Evolutionary conservation across 331 rosid genomes (phyloP), one percentile per base, ranked within the genome.

Genomic region (Quercus phellos): DNA sequence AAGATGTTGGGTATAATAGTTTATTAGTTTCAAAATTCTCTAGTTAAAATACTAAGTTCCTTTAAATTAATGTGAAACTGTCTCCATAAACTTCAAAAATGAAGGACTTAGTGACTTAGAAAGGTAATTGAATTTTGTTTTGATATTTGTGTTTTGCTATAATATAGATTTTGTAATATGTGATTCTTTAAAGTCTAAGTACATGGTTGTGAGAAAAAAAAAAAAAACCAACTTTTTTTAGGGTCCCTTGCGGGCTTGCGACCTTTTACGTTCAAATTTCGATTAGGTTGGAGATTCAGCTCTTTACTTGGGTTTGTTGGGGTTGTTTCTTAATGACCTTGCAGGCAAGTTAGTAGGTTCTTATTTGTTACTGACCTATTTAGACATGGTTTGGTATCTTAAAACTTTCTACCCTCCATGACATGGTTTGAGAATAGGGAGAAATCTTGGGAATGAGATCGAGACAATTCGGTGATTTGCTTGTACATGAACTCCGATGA

Each of bases 201-300:
- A 38, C 43, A 38, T 38, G 43, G 10, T 32, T 5, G 7, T 32
- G 7, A 6, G 1, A 35, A 35, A 35, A 6, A 32, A 34, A 34
- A 34, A 35, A 35, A 35, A 34, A 35, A 0, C 10, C 2, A 35
- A 38, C 43, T 38, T 6, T 35, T 38, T 38, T 38, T 38, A 7
- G 43, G 11, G 43, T 77, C 72, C 83, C 72, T 76, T 70, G 51
- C 68, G 5, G 35, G 35, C 35, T 32, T 32, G 6, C 35, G 35
- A 2, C 77, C 42, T 64, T 43, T 74, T 58, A 51, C 80, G 56
- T 72, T 84, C 61, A 29, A 60, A 12, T 81, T 76, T 77, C 24
- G 14, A 76, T 68, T 77, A 94, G 98, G 97, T 92, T 83, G 95
- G 98, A 51, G 96, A 94, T 82, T 82, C 95, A 26, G 91, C 99